Base-by-base conservation (phyloP, 2,329 filamentous ascomycete genomes). In the Aspergillus brasiliensis region DNA sequence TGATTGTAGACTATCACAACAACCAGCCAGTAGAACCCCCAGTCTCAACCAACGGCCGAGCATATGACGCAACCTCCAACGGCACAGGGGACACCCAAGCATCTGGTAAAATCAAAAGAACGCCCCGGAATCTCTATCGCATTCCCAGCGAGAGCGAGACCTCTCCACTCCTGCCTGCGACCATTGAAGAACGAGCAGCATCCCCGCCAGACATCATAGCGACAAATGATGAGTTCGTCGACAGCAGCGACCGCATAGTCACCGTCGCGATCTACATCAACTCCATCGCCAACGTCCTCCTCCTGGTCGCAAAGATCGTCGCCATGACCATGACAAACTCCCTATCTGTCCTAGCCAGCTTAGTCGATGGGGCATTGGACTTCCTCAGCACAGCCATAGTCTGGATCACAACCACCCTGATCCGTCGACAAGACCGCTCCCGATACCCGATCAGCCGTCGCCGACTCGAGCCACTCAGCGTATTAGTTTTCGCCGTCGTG, bases 211-310 rank as follows among this genome's bases (percentile, higher is more conserved):
- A 82, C 11, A 77, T 82, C 10, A 79, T 81, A 19, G 74, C 78
- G 3, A 75, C 81, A 3, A 62, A 69, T 1, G 65, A 70, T 21
- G 77, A 80, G 13, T 73, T 76, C 7, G 78, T 92, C 2, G 89
- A 92, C 70, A 91, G 88, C 63, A 83, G 87, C 51, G 88, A 89
- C 60, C 86, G 84, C 15, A 86, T 96, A 51, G 92, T 97, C 51
- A 89, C 88, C n/a, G 71, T 95, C 19, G 93, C 94, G 44, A 95
- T 98, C 69, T 94, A 92, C 74, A 79, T 96, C 74, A 97, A 96
- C 72, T 84, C 96, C 51, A 77, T 84, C 21, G 92, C 92, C 60
- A 97, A 97, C 72, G 81, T 86, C 2, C 79, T 91, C 46, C 82
- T 96, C 2, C 83, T 96, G 3, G 83, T 84, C 6, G 86, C 91